A percentile compares a stretch with the other conserved stretches of the same genome.
These are phyloP conservation scores for Rhodotorula toruloides DNA, from an alignment of 768 basidiomycete genomes.

Conservation along the genomic window DNA sequence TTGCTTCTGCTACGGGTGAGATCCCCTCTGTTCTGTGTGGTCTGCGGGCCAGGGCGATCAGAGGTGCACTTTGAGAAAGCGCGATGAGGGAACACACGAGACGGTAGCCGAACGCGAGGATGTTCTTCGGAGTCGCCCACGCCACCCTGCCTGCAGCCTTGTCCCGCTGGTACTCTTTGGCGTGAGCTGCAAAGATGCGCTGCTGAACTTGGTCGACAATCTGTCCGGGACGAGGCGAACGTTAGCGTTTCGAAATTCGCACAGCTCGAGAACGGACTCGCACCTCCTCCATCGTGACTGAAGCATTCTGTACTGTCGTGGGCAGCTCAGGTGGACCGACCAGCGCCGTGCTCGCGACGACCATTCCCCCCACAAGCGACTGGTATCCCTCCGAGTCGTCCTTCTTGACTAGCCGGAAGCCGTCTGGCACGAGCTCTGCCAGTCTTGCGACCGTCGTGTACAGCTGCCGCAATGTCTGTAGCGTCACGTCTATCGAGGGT, in stretches of 20 bases:
- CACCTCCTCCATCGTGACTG: conserved; percentile 20
- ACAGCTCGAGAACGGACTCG: background rate
- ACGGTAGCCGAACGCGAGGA: conserved; percentile 64
- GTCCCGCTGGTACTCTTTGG: background rate
- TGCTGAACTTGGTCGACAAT: conserved; percentile 22
- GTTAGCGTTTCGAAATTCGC: background rate
- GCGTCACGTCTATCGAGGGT: too few relatives aligned
- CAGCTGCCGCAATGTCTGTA: conserved; percentile 10
- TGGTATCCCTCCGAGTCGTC: conserved; percentile 9
- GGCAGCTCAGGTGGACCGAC: background rate
- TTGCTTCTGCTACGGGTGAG: conserved; percentile 45
- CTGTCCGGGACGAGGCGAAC: background rate
- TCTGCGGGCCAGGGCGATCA: background rate
- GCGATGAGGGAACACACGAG: conserved; percentile 50
- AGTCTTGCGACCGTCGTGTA: conserved; percentile 8
- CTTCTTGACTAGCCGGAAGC: background rate
- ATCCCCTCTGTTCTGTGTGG: background rate
- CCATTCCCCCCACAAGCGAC: background rate
- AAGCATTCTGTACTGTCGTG: fast-evolving
- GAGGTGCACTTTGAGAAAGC: background rate
- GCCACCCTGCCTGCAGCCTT: background rate
- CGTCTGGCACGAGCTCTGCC: background rate
- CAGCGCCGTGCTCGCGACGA: conserved; percentile 2
- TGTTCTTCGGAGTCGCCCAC: conserved; percentile 49
- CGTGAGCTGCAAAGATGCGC: conserved; percentile 18